Base-by-base conservation (phyloP, 1,139 yeast genomes). In the Taphrina communis region DNA sequence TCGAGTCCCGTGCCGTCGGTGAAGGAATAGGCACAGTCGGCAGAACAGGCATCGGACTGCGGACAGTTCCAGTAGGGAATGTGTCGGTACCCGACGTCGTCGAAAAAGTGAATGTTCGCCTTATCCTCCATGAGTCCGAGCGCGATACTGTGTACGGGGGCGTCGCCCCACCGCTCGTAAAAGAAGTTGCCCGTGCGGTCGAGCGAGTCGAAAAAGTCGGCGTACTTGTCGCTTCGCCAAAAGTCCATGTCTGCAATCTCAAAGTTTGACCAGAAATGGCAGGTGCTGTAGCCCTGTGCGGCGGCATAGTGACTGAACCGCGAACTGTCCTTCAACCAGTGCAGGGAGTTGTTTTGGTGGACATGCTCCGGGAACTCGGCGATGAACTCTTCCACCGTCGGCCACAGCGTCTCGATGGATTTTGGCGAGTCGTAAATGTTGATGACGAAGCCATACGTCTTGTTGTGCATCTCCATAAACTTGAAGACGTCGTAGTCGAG, bases 161-260 rank as follows among this genome's bases (percentile, higher is more conserved):
- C 96, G 78, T 90, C 96, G 71, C 96, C 96, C 96, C 96, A 90
- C 77, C 96, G 84, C 80, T 90, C 96, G 78, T 90, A 90, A 80
- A 88, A 90, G 80, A 90, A 90, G 5, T 96, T 96, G 75, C 97
- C 97, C 17, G 89, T 84, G 73, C 85, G 79, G 77, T 90, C 97
- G 74, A 90, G 83, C 75, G 82, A 81, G 44, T 88, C 88, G 74
- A 90, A 90, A 78, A 87, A 90, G 65, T 83, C 82, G 68, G 80
- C 78, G 77, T 89, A 90, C 19, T 90, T 90, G 66, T 87, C 85
- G 35, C 86, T 79, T 77, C 96, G 84, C 90, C 90, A 90, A 75
- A 90, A 84, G 69, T 86, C 83, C 77, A 90, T 82, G 65, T 86
- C 85, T 31, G 89, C 89, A 72, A 87, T 82, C 76, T 87, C 90